Evolutionary conservation across 2,329 filamentous ascomycete genomes (phyloP).

Genomic region (Lasiodiplodia citricola): DNA sequence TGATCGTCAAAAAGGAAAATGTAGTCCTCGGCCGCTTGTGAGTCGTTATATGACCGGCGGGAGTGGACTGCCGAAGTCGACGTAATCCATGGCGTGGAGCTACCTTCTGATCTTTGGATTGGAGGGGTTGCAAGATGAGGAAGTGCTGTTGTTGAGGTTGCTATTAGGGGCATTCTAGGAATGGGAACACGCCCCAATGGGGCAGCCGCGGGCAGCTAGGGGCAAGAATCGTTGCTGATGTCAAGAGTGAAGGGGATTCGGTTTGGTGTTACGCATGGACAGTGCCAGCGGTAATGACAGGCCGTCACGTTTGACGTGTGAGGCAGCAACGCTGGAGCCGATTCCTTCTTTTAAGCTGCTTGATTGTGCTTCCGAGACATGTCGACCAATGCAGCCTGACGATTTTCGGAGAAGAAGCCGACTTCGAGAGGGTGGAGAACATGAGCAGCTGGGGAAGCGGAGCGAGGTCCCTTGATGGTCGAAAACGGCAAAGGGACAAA

Average conservation of each 20-base stretch:
- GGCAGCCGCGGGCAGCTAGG: neutral
- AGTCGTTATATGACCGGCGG: neutral
- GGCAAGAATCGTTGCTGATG: neutral
- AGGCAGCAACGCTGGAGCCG: neutral
- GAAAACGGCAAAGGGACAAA: constrained; percentile 27
- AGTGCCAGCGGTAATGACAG: constrained; percentile 14
- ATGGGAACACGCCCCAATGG: neutral
- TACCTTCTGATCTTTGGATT: neutral
- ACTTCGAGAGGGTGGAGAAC: neutral
- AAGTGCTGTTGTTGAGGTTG: no score
- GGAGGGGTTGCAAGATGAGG: neutral
- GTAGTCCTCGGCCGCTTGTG: neutral
- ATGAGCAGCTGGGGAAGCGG: neutral
- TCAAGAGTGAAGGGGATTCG: neutral
- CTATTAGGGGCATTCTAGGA: constrained; percentile 1
- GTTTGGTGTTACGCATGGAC: neutral
- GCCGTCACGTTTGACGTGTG: constrained; percentile 11
- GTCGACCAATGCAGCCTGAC: constrained; percentile 2
- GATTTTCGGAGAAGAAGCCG: neutral
- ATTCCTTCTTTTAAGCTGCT: constrained; percentile 2
- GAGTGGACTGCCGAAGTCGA: neutral
- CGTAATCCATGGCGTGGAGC: neutral
- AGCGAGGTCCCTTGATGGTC: constrained; percentile 18
- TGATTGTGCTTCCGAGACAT: neutral
- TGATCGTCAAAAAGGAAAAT: constrained; percentile 30